Evolutionary conservation across 768 basidiomycete species (phyloP), one percentile per base, ranked within the genome.

Genomic region (Russula earlei): DNA sequence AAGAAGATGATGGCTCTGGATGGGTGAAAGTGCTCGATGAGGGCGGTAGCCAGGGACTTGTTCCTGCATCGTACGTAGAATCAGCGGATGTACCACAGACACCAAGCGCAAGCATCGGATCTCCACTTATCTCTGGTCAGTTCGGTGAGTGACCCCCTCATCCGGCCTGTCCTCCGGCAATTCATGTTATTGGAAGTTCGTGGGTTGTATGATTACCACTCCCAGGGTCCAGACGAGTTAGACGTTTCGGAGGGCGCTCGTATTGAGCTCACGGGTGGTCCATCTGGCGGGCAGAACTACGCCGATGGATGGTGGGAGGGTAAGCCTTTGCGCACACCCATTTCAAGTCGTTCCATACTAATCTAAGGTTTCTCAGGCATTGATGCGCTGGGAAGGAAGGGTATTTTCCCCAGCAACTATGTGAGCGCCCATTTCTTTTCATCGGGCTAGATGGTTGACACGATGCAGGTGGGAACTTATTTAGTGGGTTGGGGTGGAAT

Each of bases 291-390:
- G 17, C 76, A 79, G 66, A 72, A 80, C 63, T 85, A 83, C 65
- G 85, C 78, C 27, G 81, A 86, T 52, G 88, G 86, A 27, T 91
- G 89, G 89, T 91, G 85, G 83, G 87, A 91, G 82, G 89, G 88
- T 83, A 64, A 63, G 72, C 64, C 50, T 15, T 52, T 42, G 11
- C 58, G 60, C 50, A 62, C 55, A 58, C 49, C 51, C 42, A 38
- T 61, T 55, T 60, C 59, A 49, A 43, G 36, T 43, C 37, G 38
- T 56, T 59, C 49, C 61, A 54, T 58, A 54, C 57, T 60, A 59
- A 63, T 66, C 53, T 41, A 47, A 55, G 15, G 49, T 62, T 64
- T 67, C 59, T 63, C 67, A 88, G 87, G 87, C 53, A 72, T 80
- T 59, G 78, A 82, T 61, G 68, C 72, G 49, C 67, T 69, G 54